Base-by-base conservation (phyloP, 2,329 filamentous ascomycete genomes). In the Cladosporium velox region DNA sequence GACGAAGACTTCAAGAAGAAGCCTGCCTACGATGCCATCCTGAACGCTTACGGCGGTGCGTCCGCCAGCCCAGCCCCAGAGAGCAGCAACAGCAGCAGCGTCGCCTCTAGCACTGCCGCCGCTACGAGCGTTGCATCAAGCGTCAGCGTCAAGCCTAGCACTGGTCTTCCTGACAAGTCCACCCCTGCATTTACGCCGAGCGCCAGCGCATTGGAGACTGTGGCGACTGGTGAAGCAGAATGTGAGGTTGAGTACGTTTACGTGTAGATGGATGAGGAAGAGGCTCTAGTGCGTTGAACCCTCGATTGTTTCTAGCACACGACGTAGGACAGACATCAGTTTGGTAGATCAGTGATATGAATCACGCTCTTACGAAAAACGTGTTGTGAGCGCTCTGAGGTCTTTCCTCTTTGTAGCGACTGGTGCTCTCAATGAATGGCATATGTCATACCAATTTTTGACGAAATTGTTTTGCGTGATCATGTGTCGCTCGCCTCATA, bases 1-100 rank as follows among this genome's bases (percentile, higher is more conserved):
- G 69, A 70, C 66, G 70, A 66, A 35, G 68, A 72, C 30, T 72
- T 76, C 18, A 68, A 65, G 49, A 72, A 70, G 63, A 79, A 79
- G 69, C 72, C 73, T n/a, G 77, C 77, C 34, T 79, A 78, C 60
- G 75, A 74, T 69, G 73, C 71, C 18, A 67, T 78, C 64, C 67
- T 70, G 24, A 70, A 77, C 52, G 68, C 61, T 4, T 58, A 57
- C 32, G 35, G 26, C 18, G 47, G 38, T 38, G 30, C 21, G 6
- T 32, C 59, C 12, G 21, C 34, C 7, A 32, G 44, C 41, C 26
- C 59, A 2, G 30, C 44, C 15, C 15, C 47, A 11, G 41, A 10
- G 26, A 47, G 21, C 30, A 32, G 30, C 52, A 18, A 8, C 28
- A 54, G 26, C 51, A 30, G 26, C 26, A n/a, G 51, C 18, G 51